A percentile compares a stretch with the other conserved stretches of the same genome.
phyloP scores from a whole-genome alignment of 305 asterid species.

The Petunia hybrid region DNA sequence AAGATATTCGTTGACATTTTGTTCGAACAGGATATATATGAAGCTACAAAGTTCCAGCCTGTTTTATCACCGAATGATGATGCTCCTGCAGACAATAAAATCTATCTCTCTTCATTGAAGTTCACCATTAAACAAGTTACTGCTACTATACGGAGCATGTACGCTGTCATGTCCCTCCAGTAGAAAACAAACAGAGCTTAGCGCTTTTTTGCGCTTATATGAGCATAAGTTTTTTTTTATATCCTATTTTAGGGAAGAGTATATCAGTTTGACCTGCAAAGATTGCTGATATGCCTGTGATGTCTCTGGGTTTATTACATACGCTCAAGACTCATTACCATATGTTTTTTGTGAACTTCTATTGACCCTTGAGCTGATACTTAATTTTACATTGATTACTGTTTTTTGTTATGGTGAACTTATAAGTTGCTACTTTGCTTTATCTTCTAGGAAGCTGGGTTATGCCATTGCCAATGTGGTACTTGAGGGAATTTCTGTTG shows the following conservation, averaged over 20 bases:
- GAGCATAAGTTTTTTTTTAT: background rate
- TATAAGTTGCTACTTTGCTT: slow-evolving; percentile 23
- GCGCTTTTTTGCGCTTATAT: no score
- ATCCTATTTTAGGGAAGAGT: background rate
- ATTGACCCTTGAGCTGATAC: background rate
- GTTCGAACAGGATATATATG: slow-evolving; percentile 84
- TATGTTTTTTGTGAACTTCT: background rate
- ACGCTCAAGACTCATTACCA: background rate
- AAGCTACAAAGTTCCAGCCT: slow-evolving; percentile 92
- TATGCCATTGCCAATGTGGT: slow-evolving; percentile 67
- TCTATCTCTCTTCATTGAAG: slow-evolving; percentile 68
- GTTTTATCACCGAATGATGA: slow-evolving; percentile 62
- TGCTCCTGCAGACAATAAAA: slow-evolving; percentile 62
- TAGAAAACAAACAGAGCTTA: background rate
- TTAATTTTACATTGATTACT: background rate
- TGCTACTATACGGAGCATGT: slow-evolving; percentile 71
- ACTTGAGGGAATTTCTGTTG: slow-evolving; percentile 60
- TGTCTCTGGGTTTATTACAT: slow-evolving; percentile 22
- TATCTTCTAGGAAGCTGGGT: slow-evolving; percentile 62
- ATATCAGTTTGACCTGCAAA: background rate
- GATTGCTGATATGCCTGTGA: background rate
- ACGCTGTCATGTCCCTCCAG: slow-evolving; percentile 37
- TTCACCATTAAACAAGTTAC: slow-evolving; percentile 66
- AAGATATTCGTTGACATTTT: slow-evolving; percentile 31
- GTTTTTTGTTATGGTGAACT: background rate